Evolutionary conservation across 139 green algal species (phyloP), one percentile per base, ranked within the genome.

Genomic region (Haematococcus lacustris): DNA sequence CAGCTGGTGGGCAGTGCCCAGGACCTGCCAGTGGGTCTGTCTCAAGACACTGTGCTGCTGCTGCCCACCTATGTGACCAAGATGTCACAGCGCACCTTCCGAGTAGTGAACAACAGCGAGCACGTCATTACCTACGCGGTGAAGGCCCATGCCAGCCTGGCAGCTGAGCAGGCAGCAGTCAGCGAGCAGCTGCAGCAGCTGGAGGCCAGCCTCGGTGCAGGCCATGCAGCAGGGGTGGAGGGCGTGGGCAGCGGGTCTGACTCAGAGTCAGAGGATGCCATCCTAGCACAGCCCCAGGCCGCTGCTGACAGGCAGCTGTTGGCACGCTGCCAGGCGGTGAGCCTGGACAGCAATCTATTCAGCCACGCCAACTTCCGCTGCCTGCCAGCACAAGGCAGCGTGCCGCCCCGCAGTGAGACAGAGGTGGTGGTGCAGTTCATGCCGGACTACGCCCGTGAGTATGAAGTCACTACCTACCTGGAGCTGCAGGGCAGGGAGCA

Each of bases 61-160:
- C 69, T 88, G 76, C 84, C 87, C 26, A 94, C 88, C 3, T 93
- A 89, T 38, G 86, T 96, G 25, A 84, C 83, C 9, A 88, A 89
- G 64, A 76, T 73, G 68, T 86, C 77, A 26, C 86, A 91, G 77
- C 82, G 80, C 33, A 86, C 76, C 25, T 92, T 94, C 74, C 83
- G 79, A 61, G 66, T 88, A 13, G 41, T 85, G 5, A 88, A 88
- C 71, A 59, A 80, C 66, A 83, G 76, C 76, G 75, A 79, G 43
- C 50, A 34, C 33, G 33, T 63, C 13, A 70, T 88, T 61, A 57
- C 50, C 0, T 93, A 86, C 33, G 71, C 68, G 23, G 71, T 89
- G 9, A 80, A 83, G 33, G 51, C 76, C 40, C 76, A 78, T 60
- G 66, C 76, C 37, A 74, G 34, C 28, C 1, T 33, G 4, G 71